Percentiles rank a stretch among this genome's conserved stretches.
These are phyloP conservation scores for Colletotrichum ledebouriae DNA, from an alignment of 2,329 filamentous ascomycete species.

Conservation along the genomic window DNA sequence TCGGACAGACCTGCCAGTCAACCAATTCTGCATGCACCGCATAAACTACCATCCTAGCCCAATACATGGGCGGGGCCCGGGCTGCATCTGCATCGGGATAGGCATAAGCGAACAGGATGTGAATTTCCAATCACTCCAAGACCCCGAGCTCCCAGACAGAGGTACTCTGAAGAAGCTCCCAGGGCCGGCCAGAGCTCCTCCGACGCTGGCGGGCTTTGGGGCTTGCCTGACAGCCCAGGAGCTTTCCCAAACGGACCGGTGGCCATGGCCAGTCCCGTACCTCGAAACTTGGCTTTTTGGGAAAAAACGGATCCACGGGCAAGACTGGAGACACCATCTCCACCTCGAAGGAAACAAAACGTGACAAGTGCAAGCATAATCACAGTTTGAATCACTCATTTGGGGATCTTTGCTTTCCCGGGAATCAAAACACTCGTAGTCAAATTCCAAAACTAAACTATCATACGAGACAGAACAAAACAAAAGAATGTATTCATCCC, in stretches of 20 bases:
- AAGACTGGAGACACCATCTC: neutral
- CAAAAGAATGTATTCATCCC: conserved; percentile 10
- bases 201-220: neutral
- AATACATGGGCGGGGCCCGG: neutral
- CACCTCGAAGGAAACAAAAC: conserved; percentile 1
- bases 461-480: conserved; percentile 7
- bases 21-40: conserved; percentile 1
- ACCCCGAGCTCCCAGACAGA: too few relatives aligned
- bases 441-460: conserved; percentile 31
- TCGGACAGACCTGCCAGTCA: neutral
- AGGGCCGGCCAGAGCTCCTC: too few relatives aligned
- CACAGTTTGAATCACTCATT: conserved; percentile 7
- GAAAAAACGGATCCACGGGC: conserved; percentile 3
- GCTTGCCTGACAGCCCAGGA: neutral
- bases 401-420: conserved; percentile 2
- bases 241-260: too few relatives aligned
- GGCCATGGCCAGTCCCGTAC: neutral
- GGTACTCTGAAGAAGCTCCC: too few relatives aligned
- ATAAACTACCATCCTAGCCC: neutral
- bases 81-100: conserved; percentile 1
- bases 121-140: neutral
- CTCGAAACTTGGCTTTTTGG: conserved; percentile 12
- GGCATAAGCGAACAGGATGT: neutral
- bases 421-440: conserved; percentile 32
- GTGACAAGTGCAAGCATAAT: conserved; percentile 1